Evolutionary conservation across 768 basidiomycete genomes (phyloP).

Genomic region (Saitozyma podzolica): DNA sequence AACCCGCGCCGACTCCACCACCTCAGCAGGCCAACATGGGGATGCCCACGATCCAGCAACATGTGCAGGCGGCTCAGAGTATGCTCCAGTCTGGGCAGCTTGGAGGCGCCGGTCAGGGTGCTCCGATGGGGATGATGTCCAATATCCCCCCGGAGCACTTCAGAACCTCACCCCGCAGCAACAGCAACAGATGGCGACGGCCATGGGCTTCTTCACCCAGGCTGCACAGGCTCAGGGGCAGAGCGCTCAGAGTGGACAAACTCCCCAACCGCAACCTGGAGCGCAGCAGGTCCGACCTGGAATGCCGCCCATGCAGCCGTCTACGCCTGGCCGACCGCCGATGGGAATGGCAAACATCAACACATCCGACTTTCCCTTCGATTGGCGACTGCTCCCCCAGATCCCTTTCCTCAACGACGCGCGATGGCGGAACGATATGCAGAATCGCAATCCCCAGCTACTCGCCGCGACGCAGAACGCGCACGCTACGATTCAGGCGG

Average conservation of each 20-base stretch:
- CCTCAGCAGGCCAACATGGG: neutral
- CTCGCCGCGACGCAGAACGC: constrained; percentile 24
- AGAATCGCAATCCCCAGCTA: constrained; percentile 29
- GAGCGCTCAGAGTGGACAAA: constrained; percentile 2
- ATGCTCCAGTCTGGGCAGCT: constrained; percentile 1
- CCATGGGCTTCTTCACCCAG: neutral
- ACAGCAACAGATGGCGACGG: constrained; percentile 18
- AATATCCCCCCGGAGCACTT: too few relatives aligned
- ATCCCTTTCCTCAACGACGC: constrained; percentile 23
- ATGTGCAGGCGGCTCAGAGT: constrained; percentile 8
- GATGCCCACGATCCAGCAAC: constrained; percentile 8
- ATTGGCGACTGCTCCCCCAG: constrained; percentile 34
- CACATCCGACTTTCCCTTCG: constrained; percentile 47
- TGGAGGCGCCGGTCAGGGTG: neutral
- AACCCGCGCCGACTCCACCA: too few relatives aligned
- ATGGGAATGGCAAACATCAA: constrained; percentile 24
- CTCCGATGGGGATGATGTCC: neutral
- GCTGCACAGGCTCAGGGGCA: constrained; percentile 27
- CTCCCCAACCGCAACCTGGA: neutral
- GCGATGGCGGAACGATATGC: constrained; percentile 24
- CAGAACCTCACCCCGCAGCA: constrained; percentile 7
- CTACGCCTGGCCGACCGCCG: constrained; percentile 6
- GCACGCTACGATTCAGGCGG: constrained; percentile 17
- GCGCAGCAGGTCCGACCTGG: constrained; percentile 1
- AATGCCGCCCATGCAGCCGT: constrained; percentile 5